Evolutionary conservation across 345 rosid genomes (phyloP).

Genomic region (Populus nigra): DNA sequence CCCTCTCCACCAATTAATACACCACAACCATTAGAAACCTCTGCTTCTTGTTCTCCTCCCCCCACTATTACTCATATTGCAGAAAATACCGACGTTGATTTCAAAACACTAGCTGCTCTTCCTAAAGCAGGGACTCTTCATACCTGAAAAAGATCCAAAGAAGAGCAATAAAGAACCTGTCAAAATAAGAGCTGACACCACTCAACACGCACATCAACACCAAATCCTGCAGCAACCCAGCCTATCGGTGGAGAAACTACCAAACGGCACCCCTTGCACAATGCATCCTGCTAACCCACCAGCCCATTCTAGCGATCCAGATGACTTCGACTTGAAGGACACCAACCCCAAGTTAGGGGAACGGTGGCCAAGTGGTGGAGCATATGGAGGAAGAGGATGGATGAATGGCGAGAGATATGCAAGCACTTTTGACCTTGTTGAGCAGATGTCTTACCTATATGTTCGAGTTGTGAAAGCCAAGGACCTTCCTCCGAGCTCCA

Average conservation of each 20-base stretch:
- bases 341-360: conserved; percentile 67
- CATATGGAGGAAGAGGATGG: conserved; percentile 82
- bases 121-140: conserved; percentile 24
- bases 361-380: conserved; percentile 54
- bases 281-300: conserved; percentile 36
- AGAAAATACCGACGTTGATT: conserved; percentile 15
- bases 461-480: conserved; percentile 76
- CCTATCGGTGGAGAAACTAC: conserved; percentile 15
- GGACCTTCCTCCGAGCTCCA: conserved; percentile 59
- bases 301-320: conserved; percentile 29
- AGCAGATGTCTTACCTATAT: conserved; percentile 74
- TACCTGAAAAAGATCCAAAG: conserved; percentile 4
- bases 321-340: conserved; percentile 64
- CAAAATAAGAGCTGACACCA: conserved; percentile 15
- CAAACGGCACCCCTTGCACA: conserved; percentile 34
- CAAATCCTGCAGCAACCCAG: conserved; percentile 36
- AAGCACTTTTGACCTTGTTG: conserved; percentile 74
- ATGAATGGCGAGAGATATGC: conserved; percentile 57
- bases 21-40: conserved; percentile 6
- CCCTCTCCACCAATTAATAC: conserved; percentile 2
- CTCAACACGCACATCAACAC: conserved; percentile 29
- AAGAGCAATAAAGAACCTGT: conserved; percentile 7
- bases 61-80: background rate
- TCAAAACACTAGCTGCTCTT: conserved; percentile 11
- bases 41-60: conserved; percentile 12